Percentiles rank a stretch among this genome's conserved stretches.
These are phyloP conservation scores for Alternaria alternata DNA, from an alignment of 2,329 filamentous ascomycete genomes.

Conservation along the genomic window DNA sequence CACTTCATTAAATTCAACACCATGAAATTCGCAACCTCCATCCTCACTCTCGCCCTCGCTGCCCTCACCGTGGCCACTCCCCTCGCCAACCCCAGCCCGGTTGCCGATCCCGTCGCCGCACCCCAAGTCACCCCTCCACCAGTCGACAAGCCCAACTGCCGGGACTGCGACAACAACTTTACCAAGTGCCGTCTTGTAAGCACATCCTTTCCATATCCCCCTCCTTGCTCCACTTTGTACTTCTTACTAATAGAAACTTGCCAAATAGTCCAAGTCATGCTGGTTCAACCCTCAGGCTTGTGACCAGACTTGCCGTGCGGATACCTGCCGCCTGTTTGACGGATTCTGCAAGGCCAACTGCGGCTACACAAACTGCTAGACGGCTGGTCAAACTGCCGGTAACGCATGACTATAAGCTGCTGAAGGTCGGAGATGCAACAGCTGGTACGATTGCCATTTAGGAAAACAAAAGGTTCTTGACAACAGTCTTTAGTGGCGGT, in stretches of 20 bases:
- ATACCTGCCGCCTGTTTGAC: background rate
- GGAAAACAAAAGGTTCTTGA: background rate
- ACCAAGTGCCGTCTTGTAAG: background rate
- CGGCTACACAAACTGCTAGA: background rate
- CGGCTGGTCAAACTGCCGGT: background rate
- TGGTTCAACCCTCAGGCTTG: constrained; percentile 1
- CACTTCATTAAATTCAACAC: background rate
- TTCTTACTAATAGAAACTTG: background rate
- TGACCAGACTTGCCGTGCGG: background rate
- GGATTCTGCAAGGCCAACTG: constrained; percentile 30
- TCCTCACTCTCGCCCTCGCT: background rate
- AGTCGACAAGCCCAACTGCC: background rate
- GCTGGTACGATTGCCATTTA: background rate
- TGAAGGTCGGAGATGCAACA: background rate
- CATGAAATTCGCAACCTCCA: constrained; percentile 1
- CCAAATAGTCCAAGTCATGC: background rate
- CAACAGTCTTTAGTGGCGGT: no score
- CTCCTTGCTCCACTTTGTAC: background rate
- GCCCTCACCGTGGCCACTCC: background rate
- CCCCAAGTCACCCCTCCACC: background rate
- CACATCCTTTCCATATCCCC: accelerated
- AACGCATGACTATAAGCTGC: background rate
- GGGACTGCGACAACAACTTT: background rate
- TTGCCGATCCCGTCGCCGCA: background rate
- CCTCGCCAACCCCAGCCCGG: background rate